A percentile compares a stretch with the other conserved stretches of the same genome.
These are phyloP conservation scores for Saxophila tyrrhenica DNA, from an alignment of 495 filamentous ascomycete species.

Conservation along the genomic window DNA sequence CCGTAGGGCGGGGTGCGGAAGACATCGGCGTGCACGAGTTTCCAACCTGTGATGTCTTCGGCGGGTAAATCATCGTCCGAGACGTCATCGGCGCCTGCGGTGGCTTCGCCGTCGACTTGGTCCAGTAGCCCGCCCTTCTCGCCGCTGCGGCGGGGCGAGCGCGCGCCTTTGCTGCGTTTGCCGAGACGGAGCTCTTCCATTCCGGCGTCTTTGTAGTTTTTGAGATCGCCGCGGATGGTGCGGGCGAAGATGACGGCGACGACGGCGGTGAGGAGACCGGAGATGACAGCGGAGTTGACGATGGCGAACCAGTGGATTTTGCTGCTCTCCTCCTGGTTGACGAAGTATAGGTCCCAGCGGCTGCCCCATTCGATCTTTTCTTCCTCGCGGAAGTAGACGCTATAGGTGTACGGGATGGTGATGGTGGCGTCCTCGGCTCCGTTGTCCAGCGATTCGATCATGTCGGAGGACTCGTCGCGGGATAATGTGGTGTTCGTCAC, in stretches of 20 bases:
- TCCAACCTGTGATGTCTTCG: conserved; percentile 88
- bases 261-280: conserved; percentile 65
- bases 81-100: conserved; percentile 46
- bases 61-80: conserved; percentile 61
- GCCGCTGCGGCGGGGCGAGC: conserved; percentile 40
- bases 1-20: conserved; percentile 70
- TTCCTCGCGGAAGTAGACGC: conserved; percentile 85
- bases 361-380: conserved; percentile 71
- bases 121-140: conserved; percentile 56
- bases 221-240: conserved; percentile 74
- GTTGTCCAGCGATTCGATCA: conserved; percentile 35
- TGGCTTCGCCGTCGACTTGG: conserved; percentile 46
- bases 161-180: conserved; percentile 36
- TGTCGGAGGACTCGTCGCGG: conserved; percentile 53
- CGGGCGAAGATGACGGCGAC: conserved; percentile 78
- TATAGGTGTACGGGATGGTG: conserved; percentile 81
- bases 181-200: conserved; percentile 48
- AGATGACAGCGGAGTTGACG: conserved; percentile 81
- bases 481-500: conserved; percentile 39
- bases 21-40: conserved; percentile 88
- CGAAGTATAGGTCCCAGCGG: conserved; percentile 90
- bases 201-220: conserved; percentile 52
- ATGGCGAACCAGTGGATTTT: conserved; percentile 90
- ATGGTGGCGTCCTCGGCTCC: conserved; percentile 45
- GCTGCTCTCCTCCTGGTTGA: conserved; percentile 74